Conservation (phyloP, 345 rosid genomes). For the Boechera retrofracta region DNA sequence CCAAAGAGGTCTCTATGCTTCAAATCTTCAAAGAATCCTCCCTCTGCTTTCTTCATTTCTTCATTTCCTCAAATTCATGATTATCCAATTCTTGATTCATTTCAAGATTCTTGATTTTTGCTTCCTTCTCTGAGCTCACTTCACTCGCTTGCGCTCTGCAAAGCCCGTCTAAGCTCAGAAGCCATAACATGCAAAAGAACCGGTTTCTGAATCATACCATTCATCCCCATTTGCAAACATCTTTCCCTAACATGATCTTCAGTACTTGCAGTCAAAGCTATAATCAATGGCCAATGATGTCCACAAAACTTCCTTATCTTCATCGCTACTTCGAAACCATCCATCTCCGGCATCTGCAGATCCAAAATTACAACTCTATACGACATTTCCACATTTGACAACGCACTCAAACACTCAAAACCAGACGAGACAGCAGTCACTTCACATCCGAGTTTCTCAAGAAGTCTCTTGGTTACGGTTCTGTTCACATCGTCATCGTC, state of each 20-base stretch:
- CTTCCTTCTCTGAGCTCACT: background rate
- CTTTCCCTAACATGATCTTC: constrained; percentile 78
- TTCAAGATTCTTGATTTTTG: constrained; percentile 28
- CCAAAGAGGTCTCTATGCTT: constrained; percentile 27
- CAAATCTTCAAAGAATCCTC: constrained; percentile 19
- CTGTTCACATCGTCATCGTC: constrained; percentile 31
- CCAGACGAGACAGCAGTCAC: constrained; percentile 90
- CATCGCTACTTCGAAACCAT: constrained; percentile 87
- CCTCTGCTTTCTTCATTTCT: constrained; percentile 11
- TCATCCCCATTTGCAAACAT: constrained; percentile 83
- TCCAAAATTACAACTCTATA: constrained; percentile 73
- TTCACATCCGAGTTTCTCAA: constrained; percentile 84
- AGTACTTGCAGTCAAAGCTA: constrained; percentile 87
- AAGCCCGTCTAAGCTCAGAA: constrained; percentile 74
- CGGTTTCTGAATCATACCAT: constrained; percentile 77
- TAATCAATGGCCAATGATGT: constrained; percentile 76
- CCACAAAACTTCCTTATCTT: constrained; percentile 85
- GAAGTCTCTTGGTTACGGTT: constrained; percentile 77
- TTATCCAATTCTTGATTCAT: background rate
- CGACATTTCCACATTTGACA: constrained; percentile 60
- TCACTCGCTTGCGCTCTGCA: constrained; percentile 70
- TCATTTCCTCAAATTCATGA: constrained; percentile 18
- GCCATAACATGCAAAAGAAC: constrained; percentile 79
- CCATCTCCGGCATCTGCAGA: constrained; percentile 94
- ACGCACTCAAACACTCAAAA: constrained; percentile 77